Evolutionary conservation across 305 asterid genomes (phyloP), one percentile per base, ranked within the genome.

Genomic region (Solanum hybrid): DNA sequence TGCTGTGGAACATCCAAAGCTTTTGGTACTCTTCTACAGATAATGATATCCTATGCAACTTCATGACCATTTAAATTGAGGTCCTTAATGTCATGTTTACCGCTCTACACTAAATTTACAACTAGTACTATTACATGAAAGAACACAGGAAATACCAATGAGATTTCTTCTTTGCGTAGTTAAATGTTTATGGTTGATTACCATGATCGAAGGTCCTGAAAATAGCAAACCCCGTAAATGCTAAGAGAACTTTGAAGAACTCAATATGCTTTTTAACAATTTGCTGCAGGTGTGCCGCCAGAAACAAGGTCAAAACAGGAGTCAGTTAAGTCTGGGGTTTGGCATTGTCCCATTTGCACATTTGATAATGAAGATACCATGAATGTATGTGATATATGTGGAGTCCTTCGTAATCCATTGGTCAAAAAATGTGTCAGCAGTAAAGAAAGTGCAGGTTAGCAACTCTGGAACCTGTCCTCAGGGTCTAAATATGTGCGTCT

Each of bases 371-470:
- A 90, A 39, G 89, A 87, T 20, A 65, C 75, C 17, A 79, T 90
- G 90, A 45, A 79, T 90, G 91, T 87, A 88, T 90, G 91, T 87
- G 91, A 90, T 79, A 90, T 90, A 38, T 90, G 91, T 79, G 91
- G 91, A 79, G 99, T 97, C 88, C 93, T 97, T 82, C 95, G 98
- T 76, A 94, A 95, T 92, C 99, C 98, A 80, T 95, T 96, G 95
- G 96, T 95, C 88, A 97, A 95, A 93, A 86, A 90, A 89, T 92
- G 91, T 89, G 88, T 82, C 89, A 87, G 87, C 87, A 91, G 90
- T 57, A 86, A 91, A 85, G 79, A 86, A 79, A 82, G 89, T 91
- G 90, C 93, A 92, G 98, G 98, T 95, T 91, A 87, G 89, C 83
- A 85, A 89, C 76, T 90, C 41, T n/a, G n/a, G 36, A 89, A 89